A percentile compares a stretch with the other conserved stretches of the same genome.
phyloP scores from a whole-genome alignment of 1,139 yeast genomes.

The Pichia sp. region DNA sequence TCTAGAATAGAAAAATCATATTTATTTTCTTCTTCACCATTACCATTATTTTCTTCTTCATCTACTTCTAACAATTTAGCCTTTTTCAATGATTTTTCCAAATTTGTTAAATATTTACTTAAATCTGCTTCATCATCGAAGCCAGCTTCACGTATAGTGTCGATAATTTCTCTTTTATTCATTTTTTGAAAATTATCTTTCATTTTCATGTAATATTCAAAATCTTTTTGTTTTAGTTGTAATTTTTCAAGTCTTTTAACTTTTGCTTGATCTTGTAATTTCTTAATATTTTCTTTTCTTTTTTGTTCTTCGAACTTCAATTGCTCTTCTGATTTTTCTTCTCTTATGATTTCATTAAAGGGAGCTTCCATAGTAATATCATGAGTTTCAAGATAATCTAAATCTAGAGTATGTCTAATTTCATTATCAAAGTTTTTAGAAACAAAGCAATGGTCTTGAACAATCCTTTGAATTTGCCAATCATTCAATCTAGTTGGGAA shows the following conservation, averaged over 20 bases:
- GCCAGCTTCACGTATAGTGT: conserved; percentile 62
- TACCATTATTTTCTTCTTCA: conserved; percentile 38
- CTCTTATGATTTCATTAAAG: conserved; percentile 53
- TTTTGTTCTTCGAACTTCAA: conserved; percentile 69
- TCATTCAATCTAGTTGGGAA: conserved; percentile 70
- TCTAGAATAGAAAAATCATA: conserved; percentile 68
- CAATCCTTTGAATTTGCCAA: conserved; percentile 59
- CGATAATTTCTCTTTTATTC: conserved; percentile 41
- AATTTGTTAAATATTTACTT: conserved; percentile 55
- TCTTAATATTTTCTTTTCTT: conserved; percentile 77
- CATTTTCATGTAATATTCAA: conserved; percentile 59
- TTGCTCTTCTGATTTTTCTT: conserved; percentile 80
- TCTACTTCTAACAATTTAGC: conserved; percentile 63
- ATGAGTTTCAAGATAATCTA: conserved; percentile 56
- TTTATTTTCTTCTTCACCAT: conserved; percentile 38
- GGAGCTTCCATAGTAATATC: conserved; percentile 85
- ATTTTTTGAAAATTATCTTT: conserved; percentile 46
- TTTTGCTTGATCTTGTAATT: conserved; percentile 91
- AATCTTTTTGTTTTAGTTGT: conserved; percentile 75
- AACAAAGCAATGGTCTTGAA: conserved; percentile 75
- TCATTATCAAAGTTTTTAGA: conserved; percentile 65
- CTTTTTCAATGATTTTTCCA: conserved; percentile 64
- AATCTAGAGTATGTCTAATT: conserved; percentile 47
- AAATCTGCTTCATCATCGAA: conserved; percentile 72
- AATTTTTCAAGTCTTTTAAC: conserved; percentile 75